A percentile compares a stretch with the other conserved stretches of the same genome.
Conservation (phyloP, 805 yeast species). For the Spencermartinsiella europaea region DNA sequence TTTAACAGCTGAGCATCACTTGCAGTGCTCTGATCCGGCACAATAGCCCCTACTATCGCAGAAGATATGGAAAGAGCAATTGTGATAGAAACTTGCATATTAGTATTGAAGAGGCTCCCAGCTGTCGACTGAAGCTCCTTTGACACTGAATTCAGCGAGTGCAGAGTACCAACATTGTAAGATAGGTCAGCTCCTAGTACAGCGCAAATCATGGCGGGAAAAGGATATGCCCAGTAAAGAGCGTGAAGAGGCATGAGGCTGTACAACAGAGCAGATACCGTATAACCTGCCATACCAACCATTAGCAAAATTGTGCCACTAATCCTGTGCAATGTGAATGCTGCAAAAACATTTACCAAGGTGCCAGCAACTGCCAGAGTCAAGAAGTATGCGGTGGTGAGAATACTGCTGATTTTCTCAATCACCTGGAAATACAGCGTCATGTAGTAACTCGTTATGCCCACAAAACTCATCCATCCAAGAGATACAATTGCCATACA, state of each 20-base stretch:
- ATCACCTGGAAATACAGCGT: slow-evolving; percentile 42
- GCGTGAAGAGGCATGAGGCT: slow-evolving; percentile 34
- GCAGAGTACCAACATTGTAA: slow-evolving; percentile 43
- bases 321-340: slow-evolving; percentile 40
- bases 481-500: slow-evolving; percentile 36
- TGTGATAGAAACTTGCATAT: slow-evolving; percentile 38
- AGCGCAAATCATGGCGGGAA: slow-evolving; percentile 38
- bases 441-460: slow-evolving; percentile 37
- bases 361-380: slow-evolving; percentile 42
- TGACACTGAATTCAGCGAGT: slow-evolving; percentile 39
- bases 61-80: slow-evolving; percentile 41
- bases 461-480: slow-evolving; percentile 42
- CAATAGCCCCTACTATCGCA: slow-evolving; percentile 30
- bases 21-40: slow-evolving; percentile 11
- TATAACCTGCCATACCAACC: slow-evolving; percentile 35
- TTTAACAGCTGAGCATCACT: slow-evolving; percentile 11
- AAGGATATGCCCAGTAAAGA: slow-evolving; percentile 43
- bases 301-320: slow-evolving; percentile 38
- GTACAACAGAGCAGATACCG: slow-evolving; percentile 39
- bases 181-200: slow-evolving; percentile 46
- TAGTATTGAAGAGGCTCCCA: slow-evolving; percentile 45
- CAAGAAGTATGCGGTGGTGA: slow-evolving; percentile 41
- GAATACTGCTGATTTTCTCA: slow-evolving; percentile 35
- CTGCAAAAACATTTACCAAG: slow-evolving; percentile 42
- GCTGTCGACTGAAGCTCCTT: slow-evolving; percentile 40